Conservation (phyloP, 2,329 filamentous ascomycete genomes). For the Alternaria sp. region DNA sequence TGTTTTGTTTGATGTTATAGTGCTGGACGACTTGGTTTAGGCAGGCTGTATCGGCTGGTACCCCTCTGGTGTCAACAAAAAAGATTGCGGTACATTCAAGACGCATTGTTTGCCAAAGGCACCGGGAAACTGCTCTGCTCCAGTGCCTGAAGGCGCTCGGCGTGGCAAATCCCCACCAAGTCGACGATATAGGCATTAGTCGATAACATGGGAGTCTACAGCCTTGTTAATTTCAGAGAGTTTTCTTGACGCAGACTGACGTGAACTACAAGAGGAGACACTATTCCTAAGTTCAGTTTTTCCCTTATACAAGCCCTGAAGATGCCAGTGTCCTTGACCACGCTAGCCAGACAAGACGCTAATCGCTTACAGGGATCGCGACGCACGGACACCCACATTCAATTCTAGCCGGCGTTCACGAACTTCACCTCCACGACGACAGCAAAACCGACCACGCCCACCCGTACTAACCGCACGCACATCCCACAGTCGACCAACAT, state of each 20-base stretch:
- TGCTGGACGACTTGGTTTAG: not conserved
- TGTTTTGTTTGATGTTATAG: not conserved
- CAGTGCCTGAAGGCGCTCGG: not conserved
- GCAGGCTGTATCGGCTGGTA: not conserved
- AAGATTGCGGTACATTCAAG: not conserved
- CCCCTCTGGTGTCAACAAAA: not conserved
- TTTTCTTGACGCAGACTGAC: not conserved
- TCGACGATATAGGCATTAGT: not conserved
- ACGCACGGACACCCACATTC: slow-evolving; percentile 31
- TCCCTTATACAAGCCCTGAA: not conserved
- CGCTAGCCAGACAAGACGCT: slow-evolving; percentile 13
- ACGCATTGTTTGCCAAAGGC: not conserved
- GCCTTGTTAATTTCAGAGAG: not conserved
- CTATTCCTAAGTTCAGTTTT: not conserved
- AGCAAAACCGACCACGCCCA: slow-evolving; percentile 35
- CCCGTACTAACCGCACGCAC: slow-evolving; percentile 42
- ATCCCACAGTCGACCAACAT: slow-evolving; percentile 50
- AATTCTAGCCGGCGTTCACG: slow-evolving; percentile 17
- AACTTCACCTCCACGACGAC: slow-evolving; percentile 36
- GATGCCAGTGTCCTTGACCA: not conserved
- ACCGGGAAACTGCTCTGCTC: not conserved
- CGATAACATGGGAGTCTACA: not conserved
- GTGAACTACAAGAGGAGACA: not conserved
- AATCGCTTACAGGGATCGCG: slow-evolving; percentile 20
- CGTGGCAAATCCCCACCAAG: not conserved